Evolutionary conservation across 495 filamentous ascomycete species (phyloP), one percentile per base, ranked within the genome.

Genomic region (Penicillium ochrochloron): DNA sequence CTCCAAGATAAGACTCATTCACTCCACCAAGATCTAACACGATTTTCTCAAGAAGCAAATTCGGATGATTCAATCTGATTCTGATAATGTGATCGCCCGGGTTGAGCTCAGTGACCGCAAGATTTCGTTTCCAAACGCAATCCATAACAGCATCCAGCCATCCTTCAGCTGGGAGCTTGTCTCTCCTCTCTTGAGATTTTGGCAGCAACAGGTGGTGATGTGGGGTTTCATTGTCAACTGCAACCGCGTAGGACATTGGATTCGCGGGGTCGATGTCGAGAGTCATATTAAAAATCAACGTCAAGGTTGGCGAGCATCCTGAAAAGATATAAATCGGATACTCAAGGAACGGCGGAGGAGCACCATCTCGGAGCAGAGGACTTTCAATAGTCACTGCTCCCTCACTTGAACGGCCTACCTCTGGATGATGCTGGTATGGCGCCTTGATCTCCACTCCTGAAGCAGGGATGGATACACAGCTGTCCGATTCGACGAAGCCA

Each of bases 21-120:
- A 90, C 84, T n/a, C 89, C 89, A 1, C 89, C 90, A 53, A 92
- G 64, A 73, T 92, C 80, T 5, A 92, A 55, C 8, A 90, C 78
- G 34, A 91, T 77, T 76, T 89, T 91, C 77, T 91, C 86, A 51
- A 92, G 78, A n/a, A 90, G 77, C 2, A 91, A 76, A 23, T 85
- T 86, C 42, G 87, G 82, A 77, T 89, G 67, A 15, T 61, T 61
- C 27, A 83, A 78, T 84, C 86, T 88, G 23, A 92, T 21, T 2
- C 57, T 19, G 21, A 69, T 60, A 9, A 5, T 54, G 23, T 66
- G 67, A 35, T 21, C 42, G 2, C 67, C 67, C 1, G 25, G 17
- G 1, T 54, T 39, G 14, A 66, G 46, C 29, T 6, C 11, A 12
- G 9, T 2, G 31, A 63, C 3, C 3, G 35, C 5, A 9, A 66